Base-by-base conservation (phyloP, 257 asterid genomes). In the Fraxinus excelsior region DNA sequence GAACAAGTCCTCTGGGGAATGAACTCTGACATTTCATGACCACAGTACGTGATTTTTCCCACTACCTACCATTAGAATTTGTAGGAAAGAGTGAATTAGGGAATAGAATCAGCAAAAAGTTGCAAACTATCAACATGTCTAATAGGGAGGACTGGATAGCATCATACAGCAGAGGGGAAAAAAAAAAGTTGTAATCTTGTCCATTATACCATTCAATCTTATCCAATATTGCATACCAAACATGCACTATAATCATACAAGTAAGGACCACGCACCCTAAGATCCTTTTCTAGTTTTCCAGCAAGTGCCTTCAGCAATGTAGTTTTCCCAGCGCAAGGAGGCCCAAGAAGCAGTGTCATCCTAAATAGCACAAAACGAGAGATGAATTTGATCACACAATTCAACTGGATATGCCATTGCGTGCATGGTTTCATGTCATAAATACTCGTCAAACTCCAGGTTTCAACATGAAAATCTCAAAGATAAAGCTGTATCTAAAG, bases 291-390 rank as follows among this genome's bases (percentile, higher is more conserved):
- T 75, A 83, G 86, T 72, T 77, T 87, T 58, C 92, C 98, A 12
- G 98, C 90, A 70, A 96, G 97, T 76, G 98, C 94, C 82, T 90
- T 90, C 38, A 96, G 86, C 79, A 93, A 76, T 26, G 88, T 85
- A 29, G 99, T 96, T 83, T 96, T 96, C 71, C 99, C 99, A 7
- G 98, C 71, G 1, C 98, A 89, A 3, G 99, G 99, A 71, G 99
- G 99, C 62, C 99, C 99, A 42, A 96, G 97, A 85, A 96, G 97
- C 62, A 96, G 87, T n/a, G 99, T 87, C 96, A 90, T 89, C 96
- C 98, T 94, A 78, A 34, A 79, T 46, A 83, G 72, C n/a, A 16
- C 46, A 62, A 31, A 64, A 65, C 23, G 40, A 34, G 29, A 78
- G n/a, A 74, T 12, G 56, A 19, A 16, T 74, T 78, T 49, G 31